Percentiles rank a stretch among this genome's conserved stretches.
These are phyloP conservation scores for Daldinia caldariorum DNA, from an alignment of 495 filamentous ascomycete species.

Conservation along the genomic window DNA sequence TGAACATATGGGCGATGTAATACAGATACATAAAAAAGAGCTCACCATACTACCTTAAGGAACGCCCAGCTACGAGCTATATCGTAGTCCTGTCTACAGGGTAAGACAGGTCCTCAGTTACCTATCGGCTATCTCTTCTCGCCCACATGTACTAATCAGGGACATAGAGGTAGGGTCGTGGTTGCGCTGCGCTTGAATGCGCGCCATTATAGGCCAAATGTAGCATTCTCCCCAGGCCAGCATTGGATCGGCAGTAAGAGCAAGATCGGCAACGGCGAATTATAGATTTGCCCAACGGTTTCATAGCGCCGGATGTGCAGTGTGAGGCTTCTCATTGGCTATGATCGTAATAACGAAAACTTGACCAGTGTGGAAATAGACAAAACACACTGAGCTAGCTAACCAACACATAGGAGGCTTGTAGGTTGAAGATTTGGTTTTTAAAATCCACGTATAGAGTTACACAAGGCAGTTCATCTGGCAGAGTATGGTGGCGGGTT, in stretches of 20 bases:
- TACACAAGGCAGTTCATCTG: constrained; percentile 16
- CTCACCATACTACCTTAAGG: not conserved
- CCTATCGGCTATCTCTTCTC: constrained; percentile 14
- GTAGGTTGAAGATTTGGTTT: not conserved
- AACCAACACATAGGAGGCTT: not conserved
- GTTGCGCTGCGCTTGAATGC: constrained; percentile 23
- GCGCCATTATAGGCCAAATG: constrained; percentile 24
- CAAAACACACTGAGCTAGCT: constrained; percentile 9
- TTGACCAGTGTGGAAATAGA: constrained; percentile 23
- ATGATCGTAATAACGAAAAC: constrained; percentile 11
- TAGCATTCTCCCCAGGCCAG: constrained; percentile 20
- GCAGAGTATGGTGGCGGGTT: constrained; percentile 24
- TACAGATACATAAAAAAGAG: not conserved
- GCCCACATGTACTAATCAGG: constrained; percentile 8
- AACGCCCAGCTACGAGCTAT: constrained; percentile 8
- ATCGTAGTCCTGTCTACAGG: constrained; percentile 1
- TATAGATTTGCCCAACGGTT: constrained; percentile 20
- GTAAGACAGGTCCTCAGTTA: constrained; percentile 9
- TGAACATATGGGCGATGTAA: not conserved
- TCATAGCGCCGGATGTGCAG: constrained; percentile 25
- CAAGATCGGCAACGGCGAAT: constrained; percentile 30
- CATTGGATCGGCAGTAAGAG: constrained; percentile 27
- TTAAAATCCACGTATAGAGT: constrained; percentile 12
- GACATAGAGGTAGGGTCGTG: constrained; percentile 22
- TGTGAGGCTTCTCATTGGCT: constrained; percentile 29